Conservation (phyloP, 345 rosid species). For the Eutrema heterophyllum region DNA sequence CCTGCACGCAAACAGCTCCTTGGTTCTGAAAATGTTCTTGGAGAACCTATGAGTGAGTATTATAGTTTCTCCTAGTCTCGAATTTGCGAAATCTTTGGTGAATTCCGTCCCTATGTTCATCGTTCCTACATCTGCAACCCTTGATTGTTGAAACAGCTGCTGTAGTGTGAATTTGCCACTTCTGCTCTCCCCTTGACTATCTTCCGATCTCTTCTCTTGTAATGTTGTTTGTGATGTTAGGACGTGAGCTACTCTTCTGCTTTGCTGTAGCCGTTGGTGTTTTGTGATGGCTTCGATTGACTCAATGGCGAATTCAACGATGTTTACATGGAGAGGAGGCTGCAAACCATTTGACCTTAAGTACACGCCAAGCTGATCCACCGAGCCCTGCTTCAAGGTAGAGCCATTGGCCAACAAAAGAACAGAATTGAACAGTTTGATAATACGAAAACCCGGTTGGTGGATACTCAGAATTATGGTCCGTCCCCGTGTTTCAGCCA, state of each 20-base stretch:
- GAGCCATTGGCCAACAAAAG: constrained; percentile 75
- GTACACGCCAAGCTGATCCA: constrained; percentile 54
- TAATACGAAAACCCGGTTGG: constrained; percentile 92
- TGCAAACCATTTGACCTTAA: constrained; percentile 50
- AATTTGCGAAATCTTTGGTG: constrained; percentile 54
- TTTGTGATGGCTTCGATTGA: constrained; percentile 58
- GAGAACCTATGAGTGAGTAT: constrained; percentile 86
- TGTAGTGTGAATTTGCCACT: constrained; percentile 65
- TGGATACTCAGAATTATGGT: constrained; percentile 77
- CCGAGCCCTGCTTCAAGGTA: constrained; percentile 74
- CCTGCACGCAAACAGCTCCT: constrained; percentile 76
- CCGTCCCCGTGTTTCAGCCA: constrained; percentile 82
- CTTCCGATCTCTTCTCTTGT: constrained; percentile 35
- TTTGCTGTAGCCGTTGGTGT: constrained; percentile 16
- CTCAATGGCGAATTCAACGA: constrained; percentile 81
- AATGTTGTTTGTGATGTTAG: constrained; percentile 27
- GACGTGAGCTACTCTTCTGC: constrained; percentile 21
- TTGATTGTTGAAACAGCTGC: constrained; percentile 83
- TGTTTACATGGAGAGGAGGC: constrained; percentile 63
- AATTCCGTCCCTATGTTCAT: constrained; percentile 36
- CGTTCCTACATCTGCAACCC: constrained; percentile 54
- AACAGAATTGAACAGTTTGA: constrained; percentile 71
- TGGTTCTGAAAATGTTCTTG: constrained; percentile 80
- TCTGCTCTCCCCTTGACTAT: constrained; percentile 43
- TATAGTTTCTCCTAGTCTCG: constrained; percentile 59